These are phyloP conservation scores for Vitis rupestris DNA, from an alignment of 164 flowering plant species.

Conservation along the genomic window DNA sequence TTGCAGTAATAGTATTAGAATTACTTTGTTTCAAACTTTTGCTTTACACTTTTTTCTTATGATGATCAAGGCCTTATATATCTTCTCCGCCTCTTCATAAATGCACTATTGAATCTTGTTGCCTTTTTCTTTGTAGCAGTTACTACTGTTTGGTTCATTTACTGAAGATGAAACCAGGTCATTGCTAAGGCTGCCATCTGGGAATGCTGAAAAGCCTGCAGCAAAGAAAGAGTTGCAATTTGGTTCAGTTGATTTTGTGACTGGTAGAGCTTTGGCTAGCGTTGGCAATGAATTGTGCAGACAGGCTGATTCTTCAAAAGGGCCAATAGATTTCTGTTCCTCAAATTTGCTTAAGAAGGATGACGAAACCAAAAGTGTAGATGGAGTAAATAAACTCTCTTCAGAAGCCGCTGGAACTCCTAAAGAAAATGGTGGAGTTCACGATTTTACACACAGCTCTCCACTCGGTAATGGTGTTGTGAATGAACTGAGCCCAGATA, in stretches of 20 bases:
- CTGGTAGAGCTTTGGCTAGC: constrained; percentile 32
- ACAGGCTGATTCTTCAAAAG: constrained; percentile 23
- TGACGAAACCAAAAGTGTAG: constrained; percentile 9
- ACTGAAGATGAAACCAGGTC: constrained; percentile 76
- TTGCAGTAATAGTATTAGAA: neutral
- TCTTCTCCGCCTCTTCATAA: neutral
- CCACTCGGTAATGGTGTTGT: constrained; percentile 26
- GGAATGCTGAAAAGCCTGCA: constrained; percentile 26
- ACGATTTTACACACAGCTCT: constrained; percentile 11
- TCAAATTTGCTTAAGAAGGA: constrained; percentile 15
- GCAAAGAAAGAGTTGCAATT: constrained; percentile 43
- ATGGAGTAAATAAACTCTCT: constrained; percentile 11
- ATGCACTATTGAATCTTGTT: neutral
- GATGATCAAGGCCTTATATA: neutral
- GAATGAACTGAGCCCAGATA: constrained; percentile 14
- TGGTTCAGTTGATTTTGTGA: constrained; percentile 50
- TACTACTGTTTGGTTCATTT: constrained; percentile 81
- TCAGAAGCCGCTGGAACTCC: constrained; percentile 11
- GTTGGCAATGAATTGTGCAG: constrained; percentile 14
- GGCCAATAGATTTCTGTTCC: constrained; percentile 13
- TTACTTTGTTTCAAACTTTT: neutral
- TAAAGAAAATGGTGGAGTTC: constrained; percentile 44
- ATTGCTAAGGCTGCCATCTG: constrained; percentile 31
- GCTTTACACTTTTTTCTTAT: no score
- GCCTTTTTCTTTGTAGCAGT: constrained; percentile 27